These are phyloP conservation scores for Seiridium unicorne DNA, from an alignment of 2,329 filamentous ascomycete genomes.

Conservation along the genomic window DNA sequence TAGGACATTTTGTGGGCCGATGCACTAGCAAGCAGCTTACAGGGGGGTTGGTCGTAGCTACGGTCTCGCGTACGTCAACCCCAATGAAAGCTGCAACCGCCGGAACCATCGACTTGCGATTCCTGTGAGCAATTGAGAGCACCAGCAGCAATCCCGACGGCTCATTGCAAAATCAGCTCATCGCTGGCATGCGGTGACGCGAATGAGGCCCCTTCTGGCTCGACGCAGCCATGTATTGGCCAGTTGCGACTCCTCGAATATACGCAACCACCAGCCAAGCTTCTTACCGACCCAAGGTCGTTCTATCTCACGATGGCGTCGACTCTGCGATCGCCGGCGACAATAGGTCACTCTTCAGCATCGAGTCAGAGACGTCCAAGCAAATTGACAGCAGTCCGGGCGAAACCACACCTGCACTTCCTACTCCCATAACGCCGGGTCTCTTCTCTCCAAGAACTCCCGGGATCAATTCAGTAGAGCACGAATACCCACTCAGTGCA, in stretches of 20 bases:
- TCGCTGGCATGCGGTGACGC: conserved; percentile 15
- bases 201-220: conserved; percentile 32
- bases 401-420: conserved; percentile 31
- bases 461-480: conserved; percentile 57
- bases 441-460: conserved; percentile 57
- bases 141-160: background rate
- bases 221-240: conserved; percentile 77
- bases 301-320: conserved; percentile 62
- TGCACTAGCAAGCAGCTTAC: background rate
- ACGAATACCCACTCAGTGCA: conserved; percentile 40
- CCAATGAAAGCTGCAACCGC: too few species aligned
- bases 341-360: conserved; percentile 25
- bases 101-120: too few species aligned
- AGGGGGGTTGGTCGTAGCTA: too few species aligned
- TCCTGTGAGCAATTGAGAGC: background rate
- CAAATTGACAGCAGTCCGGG: conserved; percentile 22
- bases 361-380: conserved; percentile 19
- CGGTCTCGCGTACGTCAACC: background rate
- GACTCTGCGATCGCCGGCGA: conserved; percentile 32
- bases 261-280: conserved; percentile 73
- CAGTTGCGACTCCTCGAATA: conserved; percentile 78
- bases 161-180: background rate
- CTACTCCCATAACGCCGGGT: conserved; percentile 28
- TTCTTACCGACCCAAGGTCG: conserved; percentile 42
- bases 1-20: too few species aligned